Evolutionary conservation across 345 rosid species (phyloP).

Genomic region (Melaleuca alternifolia): DNA sequence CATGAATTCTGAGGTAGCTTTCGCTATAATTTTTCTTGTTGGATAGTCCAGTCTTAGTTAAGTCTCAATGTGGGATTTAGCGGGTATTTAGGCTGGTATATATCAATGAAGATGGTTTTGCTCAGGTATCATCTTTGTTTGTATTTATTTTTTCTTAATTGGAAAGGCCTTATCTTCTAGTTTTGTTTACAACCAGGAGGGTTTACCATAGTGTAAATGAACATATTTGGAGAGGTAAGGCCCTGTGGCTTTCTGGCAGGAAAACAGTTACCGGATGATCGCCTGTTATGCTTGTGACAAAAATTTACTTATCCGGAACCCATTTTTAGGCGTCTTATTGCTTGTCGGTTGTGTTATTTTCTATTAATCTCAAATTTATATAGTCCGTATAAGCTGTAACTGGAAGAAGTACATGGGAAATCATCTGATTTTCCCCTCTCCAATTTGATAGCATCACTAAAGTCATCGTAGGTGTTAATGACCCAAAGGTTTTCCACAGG

Average conservation of each 20-base stretch:
- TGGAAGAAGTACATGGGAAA: neutral
- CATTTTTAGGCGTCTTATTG: neutral
- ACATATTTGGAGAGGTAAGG: neutral
- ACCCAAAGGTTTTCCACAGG: too few relatives aligned
- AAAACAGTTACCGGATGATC: too few relatives aligned
- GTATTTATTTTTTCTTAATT: too few relatives aligned
- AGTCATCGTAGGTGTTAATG: neutral
- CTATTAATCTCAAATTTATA: neutral
- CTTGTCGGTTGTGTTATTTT: neutral
- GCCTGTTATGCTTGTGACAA: too few relatives aligned
- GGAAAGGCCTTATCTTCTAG: neutral
- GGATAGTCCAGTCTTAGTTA: too few relatives aligned
- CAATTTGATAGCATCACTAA: rapidly evolving
- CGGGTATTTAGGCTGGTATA: too few relatives aligned
- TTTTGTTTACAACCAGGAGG: neutral
- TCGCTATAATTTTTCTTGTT: too few relatives aligned
- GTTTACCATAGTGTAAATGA: neutral
- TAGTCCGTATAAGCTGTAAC: too few relatives aligned
- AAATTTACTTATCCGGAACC: neutral
- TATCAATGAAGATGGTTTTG: too few relatives aligned
- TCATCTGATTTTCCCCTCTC: neutral
- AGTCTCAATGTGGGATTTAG: too few relatives aligned
- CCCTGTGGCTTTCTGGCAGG: neutral
- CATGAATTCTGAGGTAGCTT: too few relatives aligned
- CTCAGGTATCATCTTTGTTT: too few relatives aligned